These are phyloP conservation scores for Chaetoscypha palmicola DNA, from an alignment of 2,329 filamentous ascomycete genomes.

Conservation along the genomic window DNA sequence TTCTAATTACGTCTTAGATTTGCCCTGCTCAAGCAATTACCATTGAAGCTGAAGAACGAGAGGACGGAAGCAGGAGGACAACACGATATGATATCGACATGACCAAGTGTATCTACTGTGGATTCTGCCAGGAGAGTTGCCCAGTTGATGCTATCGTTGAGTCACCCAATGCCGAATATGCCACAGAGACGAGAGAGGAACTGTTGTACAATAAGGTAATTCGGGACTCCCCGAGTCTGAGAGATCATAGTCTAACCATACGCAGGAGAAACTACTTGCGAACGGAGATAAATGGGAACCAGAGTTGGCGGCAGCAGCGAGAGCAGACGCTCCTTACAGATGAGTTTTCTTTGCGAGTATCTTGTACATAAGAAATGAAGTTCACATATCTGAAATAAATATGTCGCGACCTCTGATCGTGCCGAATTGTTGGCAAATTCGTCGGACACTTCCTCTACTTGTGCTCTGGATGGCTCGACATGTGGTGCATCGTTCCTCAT, in stretches of 20 bases:
- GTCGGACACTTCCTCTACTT: no score
- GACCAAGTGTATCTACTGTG: constrained; percentile 99
- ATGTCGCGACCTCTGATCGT: neutral
- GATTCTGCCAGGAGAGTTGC: constrained; percentile 98
- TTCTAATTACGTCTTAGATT: constrained; percentile 44
- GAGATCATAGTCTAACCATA: neutral
- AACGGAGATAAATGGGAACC: constrained; percentile 98
- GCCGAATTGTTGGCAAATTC: neutral
- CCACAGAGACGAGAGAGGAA: constrained; percentile 80
- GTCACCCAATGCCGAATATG: constrained; percentile 67
- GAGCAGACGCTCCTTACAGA: constrained; percentile 88
- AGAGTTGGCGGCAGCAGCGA: constrained; percentile 84
- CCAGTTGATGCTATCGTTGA: constrained; percentile 92
- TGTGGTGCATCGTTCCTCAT: no score
- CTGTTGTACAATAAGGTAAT: constrained; percentile 87
- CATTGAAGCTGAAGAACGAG: constrained; percentile 97
- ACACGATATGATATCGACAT: constrained; percentile 99
- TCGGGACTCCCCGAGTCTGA: constrained; percentile 32
- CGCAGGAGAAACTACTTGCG: constrained; percentile 72
- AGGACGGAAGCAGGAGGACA: constrained; percentile 88
- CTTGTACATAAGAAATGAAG: constrained; percentile 21
- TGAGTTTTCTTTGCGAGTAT: constrained; percentile 37
- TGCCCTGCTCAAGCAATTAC: constrained; percentile 98
- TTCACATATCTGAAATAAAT: constrained; percentile 10
- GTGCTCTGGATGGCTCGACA: no score